Percentiles rank a stretch among this genome's conserved stretches.
These are phyloP conservation scores for Centaurea solstitialis DNA, from an alignment of 129 eudicot genomes.

Conservation along the genomic window DNA sequence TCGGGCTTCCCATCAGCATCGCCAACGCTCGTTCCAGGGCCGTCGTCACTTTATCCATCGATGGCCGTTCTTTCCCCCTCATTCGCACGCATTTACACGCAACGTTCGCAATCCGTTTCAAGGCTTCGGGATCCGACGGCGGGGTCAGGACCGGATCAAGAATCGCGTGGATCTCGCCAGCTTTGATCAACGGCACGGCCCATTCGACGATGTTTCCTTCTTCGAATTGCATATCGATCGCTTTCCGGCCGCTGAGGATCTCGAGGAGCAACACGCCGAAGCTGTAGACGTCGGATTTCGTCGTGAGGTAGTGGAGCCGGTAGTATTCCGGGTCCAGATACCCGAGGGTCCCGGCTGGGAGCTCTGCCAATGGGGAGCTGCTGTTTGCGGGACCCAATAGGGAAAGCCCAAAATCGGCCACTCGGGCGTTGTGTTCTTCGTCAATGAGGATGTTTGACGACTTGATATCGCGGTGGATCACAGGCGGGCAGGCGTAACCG, in stretches of 20 bases:
- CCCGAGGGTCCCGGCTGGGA: conserved; percentile 94
- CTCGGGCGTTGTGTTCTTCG: conserved; percentile 95
- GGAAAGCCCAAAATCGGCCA: conserved; percentile 89
- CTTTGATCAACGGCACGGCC: conserved; percentile 84
- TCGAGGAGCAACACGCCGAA: conserved; percentile 89
- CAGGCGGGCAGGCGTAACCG: conserved; percentile 97
- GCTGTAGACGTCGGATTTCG: conserved; percentile 89
- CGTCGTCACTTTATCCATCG: conserved; percentile 95
- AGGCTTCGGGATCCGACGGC: conserved; percentile 67
- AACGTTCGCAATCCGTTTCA: conserved; percentile 72
- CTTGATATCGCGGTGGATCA: conserved; percentile 91
- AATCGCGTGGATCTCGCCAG: conserved; percentile 63
- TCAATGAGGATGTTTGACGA: conserved; percentile 92
- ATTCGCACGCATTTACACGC: conserved; percentile 87
- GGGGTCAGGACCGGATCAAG: conserved; percentile 57
- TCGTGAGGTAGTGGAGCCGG: conserved; percentile 86
- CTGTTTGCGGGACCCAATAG: conserved; percentile 83
- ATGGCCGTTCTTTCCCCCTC: conserved; percentile 96
- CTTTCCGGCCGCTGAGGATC: conserved; percentile 80
- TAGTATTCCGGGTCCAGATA: conserved; percentile 92
- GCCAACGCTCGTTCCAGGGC: conserved; percentile 86
- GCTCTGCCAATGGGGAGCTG: conserved; percentile 88
- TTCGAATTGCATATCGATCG: conserved; percentile 85
- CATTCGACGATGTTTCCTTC: conserved; percentile 93
- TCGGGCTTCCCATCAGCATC: conserved; percentile 78